These are phyloP conservation scores for Guillardia theta DNA, from an alignment of 78 protist genomes.

Conservation along the genomic window DNA sequence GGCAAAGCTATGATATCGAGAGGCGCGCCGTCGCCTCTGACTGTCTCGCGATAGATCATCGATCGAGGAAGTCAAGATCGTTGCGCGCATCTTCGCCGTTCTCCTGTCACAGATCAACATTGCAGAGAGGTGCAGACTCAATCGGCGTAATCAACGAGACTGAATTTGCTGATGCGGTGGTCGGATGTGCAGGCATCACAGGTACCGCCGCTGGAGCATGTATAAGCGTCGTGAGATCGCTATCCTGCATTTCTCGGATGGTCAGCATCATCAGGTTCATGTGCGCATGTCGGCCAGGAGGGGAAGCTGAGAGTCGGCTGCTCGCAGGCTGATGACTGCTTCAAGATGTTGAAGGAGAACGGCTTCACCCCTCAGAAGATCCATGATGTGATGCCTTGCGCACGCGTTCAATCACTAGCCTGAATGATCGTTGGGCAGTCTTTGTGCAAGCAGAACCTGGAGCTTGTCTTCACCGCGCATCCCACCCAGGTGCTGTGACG, in stretches of 20 bases:
- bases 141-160: neutral
- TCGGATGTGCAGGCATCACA: neutral
- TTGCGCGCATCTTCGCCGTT: neutral
- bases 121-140: neutral
- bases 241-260: neutral
- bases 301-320: neutral
- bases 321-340: too few relatives aligned
- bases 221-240: neutral
- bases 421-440: neutral
- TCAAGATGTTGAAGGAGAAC: neutral
- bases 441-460: conserved; percentile 60
- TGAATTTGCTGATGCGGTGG: neutral
- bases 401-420: neutral
- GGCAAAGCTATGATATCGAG: neutral
- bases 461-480: conserved; percentile 80
- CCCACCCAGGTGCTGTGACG: conserved; percentile 64
- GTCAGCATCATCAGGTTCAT: neutral
- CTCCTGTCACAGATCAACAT: conserved; percentile 1
- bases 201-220: neutral
- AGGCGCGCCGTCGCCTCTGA: neutral
- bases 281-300: neutral
- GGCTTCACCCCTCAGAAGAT: neutral
- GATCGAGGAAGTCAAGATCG: neutral
- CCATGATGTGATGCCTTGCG: neutral
- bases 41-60: neutral